phyloP scores from a whole-genome alignment of 2,329 filamentous ascomycete genomes.

The Fulvia fulva region DNA sequence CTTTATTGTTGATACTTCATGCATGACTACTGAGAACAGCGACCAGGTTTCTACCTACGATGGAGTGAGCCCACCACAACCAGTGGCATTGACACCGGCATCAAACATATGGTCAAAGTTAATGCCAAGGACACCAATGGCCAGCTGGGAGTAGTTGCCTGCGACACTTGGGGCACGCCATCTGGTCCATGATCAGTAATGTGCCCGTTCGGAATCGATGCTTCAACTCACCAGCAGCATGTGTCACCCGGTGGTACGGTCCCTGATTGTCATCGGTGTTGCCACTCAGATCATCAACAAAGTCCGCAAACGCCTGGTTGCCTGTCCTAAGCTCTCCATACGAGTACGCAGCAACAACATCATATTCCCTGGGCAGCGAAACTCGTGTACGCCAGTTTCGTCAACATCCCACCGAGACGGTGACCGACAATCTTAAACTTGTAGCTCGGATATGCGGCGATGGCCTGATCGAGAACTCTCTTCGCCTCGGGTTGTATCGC shows the following conservation, averaged over 20 bases:
- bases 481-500: background rate
- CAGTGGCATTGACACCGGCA: background rate
- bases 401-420: background rate
- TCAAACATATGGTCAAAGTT: background rate
- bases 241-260: background rate
- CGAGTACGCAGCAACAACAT: conserved; percentile 2
- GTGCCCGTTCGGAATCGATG: background rate
- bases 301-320: conserved; percentile 3
- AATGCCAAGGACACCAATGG: conserved; percentile 3
- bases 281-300: background rate
- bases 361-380: background rate
- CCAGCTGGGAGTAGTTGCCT: conserved; percentile 4
- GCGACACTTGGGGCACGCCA: conserved; percentile 4
- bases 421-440: conserved; percentile 1
- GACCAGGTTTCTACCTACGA: background rate
- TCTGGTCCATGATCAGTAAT: background rate
- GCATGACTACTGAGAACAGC: too few relatives aligned
- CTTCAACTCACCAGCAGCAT: background rate
- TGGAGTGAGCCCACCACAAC: background rate
- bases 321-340: conserved; percentile 1
- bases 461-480: background rate
- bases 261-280: background rate
- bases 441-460: conserved; percentile 1
- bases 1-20: background rate
- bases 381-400: background rate